phyloP scores from a whole-genome alignment of 345 rosid genomes.

The Ricinus communis region DNA sequence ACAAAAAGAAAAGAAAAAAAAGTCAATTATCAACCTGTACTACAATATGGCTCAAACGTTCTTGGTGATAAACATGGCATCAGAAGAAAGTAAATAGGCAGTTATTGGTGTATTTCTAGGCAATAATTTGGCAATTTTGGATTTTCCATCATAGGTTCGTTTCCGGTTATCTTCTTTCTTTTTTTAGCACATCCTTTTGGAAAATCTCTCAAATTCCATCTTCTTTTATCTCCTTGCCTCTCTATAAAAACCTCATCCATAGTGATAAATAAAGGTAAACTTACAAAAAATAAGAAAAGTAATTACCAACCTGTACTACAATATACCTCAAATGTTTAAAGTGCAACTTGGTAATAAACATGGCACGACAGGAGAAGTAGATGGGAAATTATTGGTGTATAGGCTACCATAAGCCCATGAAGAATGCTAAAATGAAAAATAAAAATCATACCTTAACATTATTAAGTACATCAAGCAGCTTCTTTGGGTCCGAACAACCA shows the following conservation, averaged over 20 bases:
- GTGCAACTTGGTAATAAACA: background rate
- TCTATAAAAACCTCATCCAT: background rate
- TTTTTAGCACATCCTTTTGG: no score
- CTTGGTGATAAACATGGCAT: background rate
- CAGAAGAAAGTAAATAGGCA: background rate
- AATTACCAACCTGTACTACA: background rate
- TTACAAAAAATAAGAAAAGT: background rate
- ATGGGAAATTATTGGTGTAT: background rate
- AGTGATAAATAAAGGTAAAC: background rate
- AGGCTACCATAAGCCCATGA: background rate
- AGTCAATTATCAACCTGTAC: background rate
- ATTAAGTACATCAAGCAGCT: conserved; percentile 67
- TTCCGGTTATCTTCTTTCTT: no score
- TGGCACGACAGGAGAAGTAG: background rate
- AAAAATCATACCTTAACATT: conserved; percentile 57
- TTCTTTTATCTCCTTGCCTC: background rate
- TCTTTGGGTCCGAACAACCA: conserved; percentile 73
- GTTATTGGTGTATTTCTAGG: background rate
- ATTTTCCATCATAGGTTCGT: background rate
- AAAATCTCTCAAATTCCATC: no score
- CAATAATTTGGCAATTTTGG: no score
- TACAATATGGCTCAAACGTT: background rate
- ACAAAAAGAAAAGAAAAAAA: background rate
- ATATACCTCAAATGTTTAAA: background rate
- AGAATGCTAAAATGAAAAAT: background rate